Evolutionary conservation across 495 filamentous ascomycete genomes (phyloP).

Genomic region (Lichina pygmaea): DNA sequence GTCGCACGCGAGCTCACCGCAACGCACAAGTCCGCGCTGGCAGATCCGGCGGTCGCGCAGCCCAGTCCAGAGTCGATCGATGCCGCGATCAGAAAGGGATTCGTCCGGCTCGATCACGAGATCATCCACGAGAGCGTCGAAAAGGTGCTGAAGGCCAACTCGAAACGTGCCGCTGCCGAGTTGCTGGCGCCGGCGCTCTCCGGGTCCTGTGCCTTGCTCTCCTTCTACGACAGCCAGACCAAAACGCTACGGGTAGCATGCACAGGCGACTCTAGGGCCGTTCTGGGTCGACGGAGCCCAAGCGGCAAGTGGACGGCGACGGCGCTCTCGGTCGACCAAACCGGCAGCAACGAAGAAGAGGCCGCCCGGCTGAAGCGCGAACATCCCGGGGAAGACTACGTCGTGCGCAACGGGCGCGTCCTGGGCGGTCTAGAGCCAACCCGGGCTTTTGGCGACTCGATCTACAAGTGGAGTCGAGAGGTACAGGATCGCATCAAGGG

Average conservation of each 20-base stretch:
- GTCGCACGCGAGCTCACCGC: conserved; percentile 85
- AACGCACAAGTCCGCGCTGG: conserved; percentile 54
- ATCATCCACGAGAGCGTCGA: conserved; percentile 76
- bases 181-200: conserved; percentile 78
- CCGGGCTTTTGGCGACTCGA: conserved; percentile 83
- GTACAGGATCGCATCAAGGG: conserved; percentile 53
- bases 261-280: conserved; percentile 81
- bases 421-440: conserved; percentile 78
- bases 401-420: conserved; percentile 66
- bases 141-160: conserved; percentile 66
- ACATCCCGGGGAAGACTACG: conserved; percentile 69
- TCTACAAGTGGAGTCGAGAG: conserved; percentile 84
- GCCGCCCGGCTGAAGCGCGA: conserved; percentile 51
- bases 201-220: conserved; percentile 84
- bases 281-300: conserved; percentile 51
- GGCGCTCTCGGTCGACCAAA: conserved; percentile 74
- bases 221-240: conserved; percentile 74
- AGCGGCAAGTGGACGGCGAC: conserved; percentile 87
- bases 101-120: conserved; percentile 68
- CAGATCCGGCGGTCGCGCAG: not conserved
- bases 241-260: conserved; percentile 75
- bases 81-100: conserved; percentile 75
- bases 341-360: conserved; percentile 62
- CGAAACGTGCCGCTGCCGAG: conserved; percentile 67
- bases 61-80: conserved; percentile 36